phyloP scores from a whole-genome alignment of 768 basidiomycete genomes.

The Obba rivulosa region DNA sequence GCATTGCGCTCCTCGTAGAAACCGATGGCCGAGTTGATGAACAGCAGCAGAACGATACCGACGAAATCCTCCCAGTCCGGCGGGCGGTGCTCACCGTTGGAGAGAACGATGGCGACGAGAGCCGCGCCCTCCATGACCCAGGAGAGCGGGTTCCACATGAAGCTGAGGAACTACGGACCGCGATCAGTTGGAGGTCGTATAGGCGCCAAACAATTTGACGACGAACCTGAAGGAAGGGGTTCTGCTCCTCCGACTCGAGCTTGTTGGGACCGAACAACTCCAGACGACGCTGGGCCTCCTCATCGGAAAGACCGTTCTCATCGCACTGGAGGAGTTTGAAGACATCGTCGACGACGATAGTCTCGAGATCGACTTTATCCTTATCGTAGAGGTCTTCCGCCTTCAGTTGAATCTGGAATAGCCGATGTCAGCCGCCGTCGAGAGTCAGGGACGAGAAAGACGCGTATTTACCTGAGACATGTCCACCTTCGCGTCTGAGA shows the following conservation, averaged over 20 bases:
- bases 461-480: slow-evolving; percentile 57
- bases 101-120: slow-evolving; percentile 90
- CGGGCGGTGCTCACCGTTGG: slow-evolving; percentile 80
- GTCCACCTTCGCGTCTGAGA: slow-evolving; percentile 76
- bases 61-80: slow-evolving; percentile 98
- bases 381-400: slow-evolving; percentile 95
- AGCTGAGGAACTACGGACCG: slow-evolving; percentile 70
- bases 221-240: slow-evolving; percentile 78
- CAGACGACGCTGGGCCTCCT: slow-evolving; percentile 79
- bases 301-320: slow-evolving; percentile 67
- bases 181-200: neutral
- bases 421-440: neutral
- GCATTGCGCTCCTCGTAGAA: slow-evolving; percentile 98
- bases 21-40: slow-evolving; percentile 96
- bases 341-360: slow-evolving; percentile 93
- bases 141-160: slow-evolving; percentile 99
- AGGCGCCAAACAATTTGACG: neutral
- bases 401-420: slow-evolving; percentile 69
- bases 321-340: slow-evolving; percentile 92
- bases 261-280: slow-evolving; percentile 97
- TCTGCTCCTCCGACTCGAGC: slow-evolving; percentile 87
- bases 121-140: slow-evolving; percentile 99
- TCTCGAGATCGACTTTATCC: slow-evolving; percentile 99
- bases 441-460: neutral
- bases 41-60: slow-evolving; percentile 87